A percentile compares a stretch with the other conserved stretches of the same genome.
phyloP scores from a whole-genome alignment of 2,329 filamentous ascomycete genomes.

The Coniosporium tulheliwenetii region DNA sequence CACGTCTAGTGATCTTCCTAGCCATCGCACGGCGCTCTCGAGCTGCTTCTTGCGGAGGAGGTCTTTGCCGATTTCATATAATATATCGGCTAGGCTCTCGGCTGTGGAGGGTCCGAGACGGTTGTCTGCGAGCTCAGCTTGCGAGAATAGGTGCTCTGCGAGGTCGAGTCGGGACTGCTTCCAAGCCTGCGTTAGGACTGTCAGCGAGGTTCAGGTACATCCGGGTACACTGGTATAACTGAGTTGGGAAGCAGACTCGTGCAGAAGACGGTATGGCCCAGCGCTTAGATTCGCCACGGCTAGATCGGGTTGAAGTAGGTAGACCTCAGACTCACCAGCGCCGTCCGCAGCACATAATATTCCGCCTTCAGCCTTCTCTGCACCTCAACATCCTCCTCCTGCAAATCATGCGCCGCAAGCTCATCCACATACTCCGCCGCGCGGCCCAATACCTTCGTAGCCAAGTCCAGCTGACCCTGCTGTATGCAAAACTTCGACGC shows the following conservation, averaged over 20 bases:
- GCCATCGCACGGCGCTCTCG: conserved; percentile 50
- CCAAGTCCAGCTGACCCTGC: conserved; percentile 39
- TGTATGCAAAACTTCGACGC: conserved; percentile 48
- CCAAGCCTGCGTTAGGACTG: conserved; percentile 43
- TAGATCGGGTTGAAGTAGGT: too few species aligned
- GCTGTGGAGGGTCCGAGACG: conserved; percentile 32
- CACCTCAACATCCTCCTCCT: conserved; percentile 7
- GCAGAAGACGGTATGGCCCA: too few species aligned
- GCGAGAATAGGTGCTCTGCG: conserved; percentile 62
- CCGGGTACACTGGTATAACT: conserved; percentile 3
- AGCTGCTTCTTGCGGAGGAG: conserved; percentile 37
- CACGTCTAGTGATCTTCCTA: conserved; percentile 48
- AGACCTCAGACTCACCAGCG: conserved; percentile 39
- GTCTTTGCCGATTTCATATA: conserved; percentile 57
- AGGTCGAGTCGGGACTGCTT: conserved; percentile 57
- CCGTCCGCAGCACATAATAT: conserved; percentile 50
- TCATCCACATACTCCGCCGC: conserved; percentile 36
- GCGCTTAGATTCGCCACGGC: too few species aligned
- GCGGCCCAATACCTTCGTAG: conserved; percentile 45
- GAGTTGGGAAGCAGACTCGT: too few species aligned
- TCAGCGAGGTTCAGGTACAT: conserved; percentile 2
- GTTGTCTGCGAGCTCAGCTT: conserved; percentile 27
- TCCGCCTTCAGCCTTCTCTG: conserved; percentile 35
- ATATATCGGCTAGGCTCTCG: conserved; percentile 49
- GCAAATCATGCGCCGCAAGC: conserved; percentile 8